These are phyloP conservation scores for Pseudomicrostroma phylloplanum DNA, from an alignment of 1,284 basidiomycete genomes.

Conservation along the genomic window DNA sequence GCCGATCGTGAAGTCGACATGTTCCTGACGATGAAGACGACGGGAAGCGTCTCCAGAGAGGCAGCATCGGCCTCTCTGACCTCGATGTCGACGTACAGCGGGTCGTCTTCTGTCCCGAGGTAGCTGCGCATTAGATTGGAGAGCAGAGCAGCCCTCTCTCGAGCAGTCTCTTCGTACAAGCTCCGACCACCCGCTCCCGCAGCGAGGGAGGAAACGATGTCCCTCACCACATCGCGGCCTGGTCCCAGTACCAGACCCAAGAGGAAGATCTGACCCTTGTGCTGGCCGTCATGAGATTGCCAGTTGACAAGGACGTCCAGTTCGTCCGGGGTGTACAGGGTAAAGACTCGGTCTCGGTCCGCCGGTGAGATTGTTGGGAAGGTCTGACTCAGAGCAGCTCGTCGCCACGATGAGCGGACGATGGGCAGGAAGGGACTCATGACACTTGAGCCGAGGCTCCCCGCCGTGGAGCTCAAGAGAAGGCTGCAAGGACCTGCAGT, in stretches of 20 bases:
- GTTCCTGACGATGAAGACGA: constrained; percentile 10
- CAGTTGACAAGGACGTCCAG: constrained; percentile 27
- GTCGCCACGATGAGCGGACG: constrained; percentile 21
- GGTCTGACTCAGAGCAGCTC: constrained; percentile 4
- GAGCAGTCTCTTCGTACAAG: constrained; percentile 36
- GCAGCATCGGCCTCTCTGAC: neutral
- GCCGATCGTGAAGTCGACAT: constrained; percentile 9
- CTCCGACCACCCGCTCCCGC: constrained; percentile 15
- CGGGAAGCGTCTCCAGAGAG: neutral
- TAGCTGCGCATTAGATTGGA: constrained; percentile 20
- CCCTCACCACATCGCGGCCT: constrained; percentile 11
- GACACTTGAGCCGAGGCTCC: neutral
- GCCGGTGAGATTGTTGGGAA: constrained; percentile 16
- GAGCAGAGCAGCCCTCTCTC: constrained; percentile 25
- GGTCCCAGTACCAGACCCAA: constrained; percentile 30
- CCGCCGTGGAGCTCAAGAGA: neutral
- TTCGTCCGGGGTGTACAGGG: constrained; percentile 21
- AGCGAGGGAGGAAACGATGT: neutral
- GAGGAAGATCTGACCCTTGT: constrained; percentile 15
- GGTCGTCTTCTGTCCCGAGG: constrained; percentile 20
- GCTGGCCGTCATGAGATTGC: neutral
- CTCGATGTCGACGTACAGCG: constrained; percentile 14
- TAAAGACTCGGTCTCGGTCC: constrained; percentile 20
- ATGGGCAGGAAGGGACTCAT: constrained; percentile 13
- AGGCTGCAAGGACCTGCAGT: constrained; percentile 2